These are phyloP conservation scores for Tulasnella sp. DNA, from an alignment of 768 basidiomycete genomes.

Conservation along the genomic window DNA sequence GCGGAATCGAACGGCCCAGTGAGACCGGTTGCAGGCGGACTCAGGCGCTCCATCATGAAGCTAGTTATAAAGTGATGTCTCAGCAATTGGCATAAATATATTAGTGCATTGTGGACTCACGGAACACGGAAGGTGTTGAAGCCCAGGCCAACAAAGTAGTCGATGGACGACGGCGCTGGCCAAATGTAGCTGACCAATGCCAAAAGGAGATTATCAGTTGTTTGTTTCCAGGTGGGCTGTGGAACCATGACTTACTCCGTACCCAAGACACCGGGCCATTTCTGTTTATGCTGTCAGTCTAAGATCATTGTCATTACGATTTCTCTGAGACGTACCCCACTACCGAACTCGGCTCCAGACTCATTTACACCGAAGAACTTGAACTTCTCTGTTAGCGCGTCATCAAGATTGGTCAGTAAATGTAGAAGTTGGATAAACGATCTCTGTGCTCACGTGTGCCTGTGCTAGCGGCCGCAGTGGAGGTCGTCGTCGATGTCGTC, in stretches of 20 bases:
- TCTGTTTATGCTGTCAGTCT: slow-evolving; percentile 42
- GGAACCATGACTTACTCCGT: slow-evolving; percentile 23
- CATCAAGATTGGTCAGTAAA: neutral
- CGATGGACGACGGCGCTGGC: slow-evolving; percentile 34
- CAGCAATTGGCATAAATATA: slow-evolving; percentile 43
- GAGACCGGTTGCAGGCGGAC: slow-evolving; percentile 42
- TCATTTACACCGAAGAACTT: slow-evolving; percentile 35
- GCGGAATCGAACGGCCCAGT: slow-evolving; percentile 43
- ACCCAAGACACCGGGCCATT: slow-evolving; percentile 37
- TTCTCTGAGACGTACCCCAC: slow-evolving; percentile 19
- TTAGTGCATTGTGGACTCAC: slow-evolving; percentile 17
- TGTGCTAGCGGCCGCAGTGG: neutral
- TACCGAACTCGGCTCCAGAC: slow-evolving; percentile 53
- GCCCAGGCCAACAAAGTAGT: slow-evolving; percentile 25
- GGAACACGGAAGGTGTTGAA: neutral
- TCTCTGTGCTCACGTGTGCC: no score
- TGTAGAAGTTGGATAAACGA: neutral
- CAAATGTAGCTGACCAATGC: slow-evolving; percentile 33
- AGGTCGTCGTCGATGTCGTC: neutral
- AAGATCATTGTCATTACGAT: slow-evolving; percentile 40
- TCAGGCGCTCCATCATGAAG: slow-evolving; percentile 49
- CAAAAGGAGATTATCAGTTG: neutral
- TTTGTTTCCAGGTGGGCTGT: neutral
- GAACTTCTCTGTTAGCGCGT: neutral
- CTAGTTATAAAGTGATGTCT: slow-evolving; percentile 52